Conservation (phyloP, 495 filamentous ascomycete genomes). For the Daldinia loculata region DNA sequence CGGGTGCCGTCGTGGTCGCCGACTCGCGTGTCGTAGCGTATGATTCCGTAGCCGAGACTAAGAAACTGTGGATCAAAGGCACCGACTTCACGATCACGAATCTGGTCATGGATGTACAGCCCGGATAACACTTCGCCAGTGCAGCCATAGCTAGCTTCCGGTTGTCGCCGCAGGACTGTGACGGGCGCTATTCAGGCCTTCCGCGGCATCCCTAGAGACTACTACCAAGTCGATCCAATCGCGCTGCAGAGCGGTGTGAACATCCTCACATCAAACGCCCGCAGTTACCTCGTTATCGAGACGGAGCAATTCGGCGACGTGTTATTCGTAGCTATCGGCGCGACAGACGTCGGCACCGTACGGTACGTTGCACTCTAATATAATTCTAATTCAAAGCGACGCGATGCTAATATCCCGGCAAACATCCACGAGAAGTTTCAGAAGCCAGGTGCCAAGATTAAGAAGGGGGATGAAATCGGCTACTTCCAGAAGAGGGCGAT, state of each 20-base stretch:
- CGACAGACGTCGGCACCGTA: conserved; percentile 17
- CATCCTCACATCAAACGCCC: conserved; percentile 42
- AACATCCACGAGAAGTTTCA: conserved; percentile 13
- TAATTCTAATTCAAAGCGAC: background rate
- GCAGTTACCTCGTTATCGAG: conserved; percentile 37
- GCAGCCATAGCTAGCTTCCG: too few relatives aligned
- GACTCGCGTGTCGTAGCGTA: conserved; percentile 55
- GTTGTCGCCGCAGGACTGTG: too few relatives aligned
- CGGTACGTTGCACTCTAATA: background rate
- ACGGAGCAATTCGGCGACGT: conserved; percentile 22
- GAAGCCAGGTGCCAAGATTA: conserved; percentile 39
- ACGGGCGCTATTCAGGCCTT: too few relatives aligned
- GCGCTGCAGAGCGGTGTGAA: conserved; percentile 33
- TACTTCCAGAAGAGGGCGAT: too few relatives aligned
- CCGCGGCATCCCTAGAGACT: too few relatives aligned
- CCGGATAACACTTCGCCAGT: too few relatives aligned
- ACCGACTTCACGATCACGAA: conserved; percentile 52
- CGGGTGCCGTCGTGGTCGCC: conserved; percentile 48
- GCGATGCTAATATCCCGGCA: background rate
- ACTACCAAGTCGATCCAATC: conserved; percentile 41
- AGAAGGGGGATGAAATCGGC: conserved; percentile 69
- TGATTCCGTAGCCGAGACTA: conserved; percentile 49
- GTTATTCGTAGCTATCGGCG: conserved; percentile 41
- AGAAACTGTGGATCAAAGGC: conserved; percentile 59
- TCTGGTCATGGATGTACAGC: conserved; percentile 51